Percentiles rank a stretch among this genome's conserved stretches.
These are phyloP conservation scores for Stagonosporopsis chrysanthemi DNA, from an alignment of 2,329 filamentous ascomycete genomes.

Conservation along the genomic window DNA sequence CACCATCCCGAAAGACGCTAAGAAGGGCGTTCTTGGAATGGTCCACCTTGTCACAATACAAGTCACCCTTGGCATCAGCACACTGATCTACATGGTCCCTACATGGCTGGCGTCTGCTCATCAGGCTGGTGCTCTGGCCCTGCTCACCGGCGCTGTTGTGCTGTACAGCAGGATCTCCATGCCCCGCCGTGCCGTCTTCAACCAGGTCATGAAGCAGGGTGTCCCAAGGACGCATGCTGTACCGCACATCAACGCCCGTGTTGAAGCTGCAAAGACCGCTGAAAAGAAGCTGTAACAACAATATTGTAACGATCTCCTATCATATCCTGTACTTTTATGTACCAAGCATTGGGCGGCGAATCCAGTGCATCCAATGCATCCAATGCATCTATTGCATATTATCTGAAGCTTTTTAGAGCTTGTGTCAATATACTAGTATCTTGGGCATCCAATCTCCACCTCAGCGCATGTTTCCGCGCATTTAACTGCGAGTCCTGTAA, in stretches of 20 bases:
- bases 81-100: slow-evolving; percentile 92
- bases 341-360: slow-evolving; percentile 18
- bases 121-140: slow-evolving; percentile 86
- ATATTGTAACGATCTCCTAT: slow-evolving; percentile 14
- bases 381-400: no score
- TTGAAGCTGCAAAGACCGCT: slow-evolving; percentile 27
- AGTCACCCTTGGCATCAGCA: slow-evolving; percentile 85
- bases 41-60: slow-evolving; percentile 85
- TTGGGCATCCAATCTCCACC: not conserved
- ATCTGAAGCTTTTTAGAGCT: slow-evolving; percentile 14
- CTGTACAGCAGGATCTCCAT: slow-evolving; percentile 66
- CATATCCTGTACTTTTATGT: slow-evolving; percentile 14
- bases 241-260: slow-evolving; percentile 32
- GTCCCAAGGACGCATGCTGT: slow-evolving; percentile 22
- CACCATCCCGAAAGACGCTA: slow-evolving; percentile 64
- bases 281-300: slow-evolving; percentile 26
- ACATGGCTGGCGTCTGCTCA: slow-evolving; percentile 87
- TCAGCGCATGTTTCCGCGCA: not conserved
- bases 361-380: slow-evolving; percentile 1
- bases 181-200: slow-evolving; percentile 43
- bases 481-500: not conserved
- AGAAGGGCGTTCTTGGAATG: slow-evolving; percentile 78
- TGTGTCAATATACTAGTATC: not conserved
- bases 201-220: slow-evolving; percentile 38
- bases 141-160: slow-evolving; percentile 82